Base-by-base conservation (phyloP, 345 rosid species). In the Camelina sativa region DNA sequence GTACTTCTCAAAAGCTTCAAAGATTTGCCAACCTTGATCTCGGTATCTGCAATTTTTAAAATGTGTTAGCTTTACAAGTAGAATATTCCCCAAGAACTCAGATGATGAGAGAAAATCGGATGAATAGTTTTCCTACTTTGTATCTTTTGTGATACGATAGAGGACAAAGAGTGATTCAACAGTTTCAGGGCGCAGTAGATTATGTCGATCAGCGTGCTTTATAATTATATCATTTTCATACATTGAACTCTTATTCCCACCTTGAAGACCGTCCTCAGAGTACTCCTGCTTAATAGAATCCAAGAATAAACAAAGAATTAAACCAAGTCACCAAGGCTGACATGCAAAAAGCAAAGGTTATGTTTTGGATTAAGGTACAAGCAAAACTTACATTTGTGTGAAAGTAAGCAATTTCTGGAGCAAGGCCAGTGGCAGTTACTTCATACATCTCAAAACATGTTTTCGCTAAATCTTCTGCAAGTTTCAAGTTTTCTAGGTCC, bases 1-100 rank as follows among this genome's bases (percentile, higher is more conserved):
- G 78, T 86, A 74, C 67, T 83, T 88, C 78, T 93, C 98, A 84
- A 93, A 93, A 51, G 98, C 92, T 85, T 88, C 90, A 65, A 93
- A 93, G 40, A 93, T 93, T 79, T 87, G 97, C 97, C 97, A 93
- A 74, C 97, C 97, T 96, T 94, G 93, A 71, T 93, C 96, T 67
- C 90, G 80, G 76, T 89, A 90, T 77, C 97, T 88, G 86, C 85
- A 86, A 25, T 48, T 15, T 58, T 41, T 6, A 8, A 57, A 60
- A 65, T n/a, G 44, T 41, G 73, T 66, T n/a, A 72, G 73, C 13
- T 50, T 53, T 9, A 13, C 16, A 50, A 64, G 5, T 8, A 19
- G 12, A 34, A 34, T 44, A 38, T 8, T 46, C 52, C 9, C 2
- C 60, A 57, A 58, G 43, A 73, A 12, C 37, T 50, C 60, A 19